Percentiles rank a stretch among this genome's conserved stretches.
These are phyloP conservation scores for Lojkania enalia DNA, from an alignment of 2,329 filamentous ascomycete species.

Conservation along the genomic window DNA sequence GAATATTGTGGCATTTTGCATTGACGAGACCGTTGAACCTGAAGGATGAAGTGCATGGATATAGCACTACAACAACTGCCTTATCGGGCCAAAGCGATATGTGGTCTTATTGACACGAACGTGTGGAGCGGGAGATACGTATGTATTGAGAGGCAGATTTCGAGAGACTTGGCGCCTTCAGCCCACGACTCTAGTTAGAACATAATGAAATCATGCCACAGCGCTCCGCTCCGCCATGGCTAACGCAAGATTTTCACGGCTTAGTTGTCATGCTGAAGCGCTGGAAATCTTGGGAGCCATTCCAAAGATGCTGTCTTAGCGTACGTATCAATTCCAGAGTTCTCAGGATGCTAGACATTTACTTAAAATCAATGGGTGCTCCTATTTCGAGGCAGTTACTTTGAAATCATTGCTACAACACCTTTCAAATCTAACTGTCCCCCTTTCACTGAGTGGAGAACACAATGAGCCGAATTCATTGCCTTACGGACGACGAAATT, in stretches of 20 bases:
- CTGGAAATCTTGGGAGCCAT: constrained; percentile 27
- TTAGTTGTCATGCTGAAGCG: constrained; percentile 11
- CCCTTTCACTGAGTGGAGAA: background rate
- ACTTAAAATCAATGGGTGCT: background rate
- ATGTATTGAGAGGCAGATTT: too few relatives aligned
- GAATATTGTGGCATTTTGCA: too few relatives aligned
- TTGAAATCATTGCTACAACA: too few relatives aligned
- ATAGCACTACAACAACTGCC: too few relatives aligned
- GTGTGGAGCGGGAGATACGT: too few relatives aligned
- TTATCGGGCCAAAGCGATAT: too few relatives aligned
- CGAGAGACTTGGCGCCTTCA: too few relatives aligned
- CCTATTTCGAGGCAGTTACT: too few relatives aligned
- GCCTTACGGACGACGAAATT: constrained; percentile 53
- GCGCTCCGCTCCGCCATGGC: constrained; percentile 2
- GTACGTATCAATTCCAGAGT: background rate
- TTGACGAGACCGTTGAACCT: too few relatives aligned
- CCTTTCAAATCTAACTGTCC: background rate
- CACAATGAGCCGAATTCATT: constrained; percentile 29
- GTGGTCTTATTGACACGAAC: too few relatives aligned
- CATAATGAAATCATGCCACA: background rate
- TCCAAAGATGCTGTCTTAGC: background rate
- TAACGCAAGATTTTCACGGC: background rate
- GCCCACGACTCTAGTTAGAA: too few relatives aligned
- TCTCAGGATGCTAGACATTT: background rate
- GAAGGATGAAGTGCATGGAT: too few relatives aligned